Base-by-base conservation (phyloP, 352 stramenopile genomes). In the Thraustochytrium sp. region DNA sequence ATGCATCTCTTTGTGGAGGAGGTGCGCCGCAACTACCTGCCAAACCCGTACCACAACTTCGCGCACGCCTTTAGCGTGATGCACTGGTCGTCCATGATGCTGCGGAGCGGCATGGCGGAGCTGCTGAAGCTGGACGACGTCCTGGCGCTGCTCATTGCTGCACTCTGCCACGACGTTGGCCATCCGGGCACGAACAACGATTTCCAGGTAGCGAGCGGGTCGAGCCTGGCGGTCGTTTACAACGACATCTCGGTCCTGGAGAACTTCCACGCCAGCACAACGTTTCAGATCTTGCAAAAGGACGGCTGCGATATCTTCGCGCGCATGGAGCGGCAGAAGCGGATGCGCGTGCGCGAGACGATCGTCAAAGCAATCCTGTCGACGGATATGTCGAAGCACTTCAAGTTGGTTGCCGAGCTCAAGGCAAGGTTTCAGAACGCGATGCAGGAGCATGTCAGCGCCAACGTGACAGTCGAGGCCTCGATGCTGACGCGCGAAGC, bases 211-310 rank as follows among this genome's bases (percentile, higher is more conserved):
- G 86, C 91, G 16, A 89, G 88, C 65, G 89, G 87, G 49, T 93
- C 90, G 53, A 89, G 87, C 37, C 88, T 94, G 53, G 92, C 92
- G 56, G 88, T 93, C 87, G 86, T 92, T 9, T 96, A 96, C 86
- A 94, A 95, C 78, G 91, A 96, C 86, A 88, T 92, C 65, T 93
- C 90, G 0, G 92, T 96, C 34, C 87, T 96, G 9, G 92, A 96
- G 85, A 96, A 96, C 82, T 93, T 95, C 88, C 92, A 95, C 64
- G 89, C 95, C 11, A 91, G 92, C 21, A 83, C 77, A 9, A 68
- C 62, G 8, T 86, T 84, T 44, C 18, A 64, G 23, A 56, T 86
- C 48, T 31, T 86, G 16, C 46, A 84, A 11, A 46, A 31, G 42
- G 49, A 65, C 11, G 44, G 13, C 11, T 61, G 37, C 16, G 38